phyloP scores from a whole-genome alignment of 2,329 filamentous ascomycete genomes.

The Claviceps sp. region DNA sequence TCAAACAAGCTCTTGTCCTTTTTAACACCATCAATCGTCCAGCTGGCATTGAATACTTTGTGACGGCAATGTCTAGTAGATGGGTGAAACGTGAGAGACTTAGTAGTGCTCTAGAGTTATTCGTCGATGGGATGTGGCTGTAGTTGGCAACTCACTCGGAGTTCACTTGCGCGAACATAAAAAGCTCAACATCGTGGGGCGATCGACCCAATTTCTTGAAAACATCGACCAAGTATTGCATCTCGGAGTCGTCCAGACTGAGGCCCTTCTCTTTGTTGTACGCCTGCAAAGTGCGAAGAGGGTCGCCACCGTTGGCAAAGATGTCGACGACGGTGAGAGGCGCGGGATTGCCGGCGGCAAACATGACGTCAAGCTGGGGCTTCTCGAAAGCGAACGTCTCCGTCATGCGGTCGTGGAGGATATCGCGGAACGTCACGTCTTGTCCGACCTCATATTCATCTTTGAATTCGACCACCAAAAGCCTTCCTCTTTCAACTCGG shows the following conservation, averaged over 20 bases:
- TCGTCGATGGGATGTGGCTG: not conserved
- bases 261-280: constrained; percentile 79
- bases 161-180: constrained; percentile 99
- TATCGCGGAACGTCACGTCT: constrained; percentile 49
- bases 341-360: constrained; percentile 49
- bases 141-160: constrained; percentile 45
- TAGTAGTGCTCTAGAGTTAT: no score
- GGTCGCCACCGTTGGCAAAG: constrained; percentile 48
- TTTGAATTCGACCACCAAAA: constrained; percentile 55
- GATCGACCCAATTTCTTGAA: constrained; percentile 34
- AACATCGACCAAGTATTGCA: constrained; percentile 77
- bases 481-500: constrained; percentile 77
- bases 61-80: constrained; percentile 48
- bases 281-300: constrained; percentile 59
- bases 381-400: constrained; percentile 57
- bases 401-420: constrained; percentile 90
- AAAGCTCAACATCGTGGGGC: constrained; percentile 85
- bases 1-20: constrained; percentile 76
- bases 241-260: constrained; percentile 76
- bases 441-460: constrained; percentile 25
- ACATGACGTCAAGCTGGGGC: constrained; percentile 64
- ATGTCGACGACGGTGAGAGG: constrained; percentile 67
- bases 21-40: constrained; percentile 78
- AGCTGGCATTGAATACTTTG: constrained; percentile 94
- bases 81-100: not conserved